Base-by-base conservation (phyloP, 2,329 filamentous ascomycete species). In the Aureobasidium sp. region DNA sequence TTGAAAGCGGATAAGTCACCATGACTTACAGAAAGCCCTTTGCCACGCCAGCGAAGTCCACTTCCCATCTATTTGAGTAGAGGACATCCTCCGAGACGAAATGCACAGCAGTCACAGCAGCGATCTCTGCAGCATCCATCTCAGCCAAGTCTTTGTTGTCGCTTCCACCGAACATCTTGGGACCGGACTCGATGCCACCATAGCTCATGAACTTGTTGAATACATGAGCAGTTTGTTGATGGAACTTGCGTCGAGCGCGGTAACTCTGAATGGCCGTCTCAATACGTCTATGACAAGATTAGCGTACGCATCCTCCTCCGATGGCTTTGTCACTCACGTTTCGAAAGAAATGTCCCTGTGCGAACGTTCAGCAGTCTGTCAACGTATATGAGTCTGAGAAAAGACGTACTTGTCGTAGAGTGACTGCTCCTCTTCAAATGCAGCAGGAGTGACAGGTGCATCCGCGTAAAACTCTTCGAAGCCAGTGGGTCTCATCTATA, bases 241-340 rank as follows among this genome's bases (percentile, higher is more conserved):
- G 83, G 63, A 96, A 82, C 66, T 89, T 91, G 36, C 92, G 88
- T 51, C 87, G 88, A 39, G 84, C 80, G 65, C 88, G 85, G 76
- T 87, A 99, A 15, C 91, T 87, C 67, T 91, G 86, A 61, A 97
- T 88, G 51, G 90, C 94, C 29, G 87, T 83, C 70, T 97, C 87
- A 44, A 97, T 90, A 51, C 94, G 90, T 62, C 88, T 89, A 63
- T 57, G 66, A 61, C 79, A 77, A 10, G 20, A 26, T 62, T 34
- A 62, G 51, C 41, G 10, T 48, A 15, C 9, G 5, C 3, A 4
- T 20, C 20, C 6, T 5, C 17, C 26, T 17, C 17, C 13, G 27
- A 1, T 27, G 46, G 13, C 10, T 27, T 13, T 34, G 37, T 26
- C 3, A 56, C 60, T 39, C 47, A 62, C 60, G 60, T 55, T 34